phyloP scores from a whole-genome alignment of 2,329 filamentous ascomycete species.

The Fusarium guadeloupense region DNA sequence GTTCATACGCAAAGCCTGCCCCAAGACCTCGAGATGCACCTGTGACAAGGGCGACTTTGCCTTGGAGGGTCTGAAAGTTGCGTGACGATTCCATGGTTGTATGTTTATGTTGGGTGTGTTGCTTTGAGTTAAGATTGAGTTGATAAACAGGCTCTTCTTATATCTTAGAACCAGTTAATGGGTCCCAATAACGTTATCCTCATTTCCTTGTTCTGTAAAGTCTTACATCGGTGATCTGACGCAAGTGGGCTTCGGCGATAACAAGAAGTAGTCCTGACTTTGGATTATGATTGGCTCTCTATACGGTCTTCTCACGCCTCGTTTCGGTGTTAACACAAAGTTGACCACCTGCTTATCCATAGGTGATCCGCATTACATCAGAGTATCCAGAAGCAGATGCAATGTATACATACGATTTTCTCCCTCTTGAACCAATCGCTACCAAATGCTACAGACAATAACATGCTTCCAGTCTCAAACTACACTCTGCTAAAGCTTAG shows the following conservation, averaged over 20 bases:
- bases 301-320: fast-evolving
- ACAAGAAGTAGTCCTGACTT: background rate
- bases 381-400: no score
- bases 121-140: background rate
- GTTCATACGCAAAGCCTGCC: constrained; percentile 18
- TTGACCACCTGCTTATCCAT: no score
- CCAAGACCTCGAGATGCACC: constrained; percentile 29
- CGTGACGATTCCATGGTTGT: constrained; percentile 1
- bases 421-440: no score
- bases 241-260: constrained; percentile 21
- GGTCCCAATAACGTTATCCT: background rate
- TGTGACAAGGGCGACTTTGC: constrained; percentile 24
- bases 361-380: no score
- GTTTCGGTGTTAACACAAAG: constrained; percentile 14
- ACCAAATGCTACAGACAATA: no score
- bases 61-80: constrained; percentile 20
- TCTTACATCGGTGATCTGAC: background rate
- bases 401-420: no score
- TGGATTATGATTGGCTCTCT: background rate
- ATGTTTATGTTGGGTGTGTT: background rate
- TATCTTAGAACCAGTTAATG: background rate
- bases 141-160: background rate
- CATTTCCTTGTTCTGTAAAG: background rate
- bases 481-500: constrained; percentile 4
- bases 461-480: no score